phyloP scores from a whole-genome alignment of 2,329 filamentous ascomycete genomes.

The Thermothelomyces thermophilus region DNA sequence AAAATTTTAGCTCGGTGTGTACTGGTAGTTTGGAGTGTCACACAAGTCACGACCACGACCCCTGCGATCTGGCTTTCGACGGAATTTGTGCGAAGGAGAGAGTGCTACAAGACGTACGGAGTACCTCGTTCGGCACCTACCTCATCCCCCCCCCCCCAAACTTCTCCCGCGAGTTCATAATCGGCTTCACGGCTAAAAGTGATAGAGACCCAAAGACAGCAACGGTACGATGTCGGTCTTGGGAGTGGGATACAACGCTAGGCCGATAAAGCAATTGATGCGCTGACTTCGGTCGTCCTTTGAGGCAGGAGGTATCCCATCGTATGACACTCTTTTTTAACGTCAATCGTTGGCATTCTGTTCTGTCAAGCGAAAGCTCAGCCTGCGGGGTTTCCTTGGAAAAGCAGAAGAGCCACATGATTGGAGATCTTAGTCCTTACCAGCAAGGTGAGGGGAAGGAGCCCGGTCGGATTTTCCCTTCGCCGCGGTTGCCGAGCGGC shows the following conservation, averaged over 20 bases:
- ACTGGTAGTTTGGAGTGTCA: no score
- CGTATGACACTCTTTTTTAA: no score
- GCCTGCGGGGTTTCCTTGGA: neutral
- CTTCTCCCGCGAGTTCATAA: slow-evolving; percentile 1
- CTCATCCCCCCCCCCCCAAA: neutral
- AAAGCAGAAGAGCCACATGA: neutral
- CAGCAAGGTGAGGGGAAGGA: slow-evolving; percentile 2
- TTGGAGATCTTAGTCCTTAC: slow-evolving; percentile 4
- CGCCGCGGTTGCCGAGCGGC: slow-evolving; percentile 5
- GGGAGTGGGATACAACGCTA: neutral
- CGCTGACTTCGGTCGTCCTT: neutral
- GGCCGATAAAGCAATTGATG: slow-evolving; percentile 4
- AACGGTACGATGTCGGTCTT: slow-evolving; percentile 7
- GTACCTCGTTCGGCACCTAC: slow-evolving; percentile 4
- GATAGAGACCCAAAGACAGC: slow-evolving; percentile 16
- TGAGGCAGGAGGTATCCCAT: neutral
- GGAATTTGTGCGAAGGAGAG: no score
- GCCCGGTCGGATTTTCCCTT: slow-evolving; percentile 2
- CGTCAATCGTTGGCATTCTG: neutral
- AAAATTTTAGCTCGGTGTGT: neutral
- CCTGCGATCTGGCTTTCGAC: no score
- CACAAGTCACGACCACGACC: no score
- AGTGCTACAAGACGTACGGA: no score
- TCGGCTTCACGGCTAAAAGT: slow-evolving; percentile 18
- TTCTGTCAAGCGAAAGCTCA: neutral